phyloP scores from a whole-genome alignment of 495 filamentous ascomycete species.

The Pseudevernia furfuracea region DNA sequence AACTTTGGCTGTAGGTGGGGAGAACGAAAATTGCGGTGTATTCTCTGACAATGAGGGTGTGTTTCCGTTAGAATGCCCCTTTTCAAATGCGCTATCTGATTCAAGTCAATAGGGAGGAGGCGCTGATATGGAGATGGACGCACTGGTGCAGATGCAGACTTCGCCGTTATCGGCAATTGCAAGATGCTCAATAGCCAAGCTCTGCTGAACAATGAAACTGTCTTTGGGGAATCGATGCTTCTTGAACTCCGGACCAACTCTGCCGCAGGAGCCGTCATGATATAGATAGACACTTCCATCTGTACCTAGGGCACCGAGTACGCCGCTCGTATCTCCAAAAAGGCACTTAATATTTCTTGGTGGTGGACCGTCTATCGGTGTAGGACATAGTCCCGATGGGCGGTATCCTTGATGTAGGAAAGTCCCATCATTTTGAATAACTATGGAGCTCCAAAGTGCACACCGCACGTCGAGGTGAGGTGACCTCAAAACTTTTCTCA shows the following conservation, averaged over 20 bases:
- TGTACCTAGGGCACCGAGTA: slow-evolving; percentile 20
- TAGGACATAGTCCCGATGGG: neutral
- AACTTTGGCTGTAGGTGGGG: slow-evolving; percentile 9
- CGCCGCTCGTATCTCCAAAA: slow-evolving; percentile 24
- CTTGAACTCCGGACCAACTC: neutral
- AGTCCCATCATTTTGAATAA: slow-evolving; percentile 15
- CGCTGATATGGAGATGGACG: neutral
- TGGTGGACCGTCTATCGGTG: slow-evolving; percentile 11
- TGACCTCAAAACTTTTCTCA: neutral
- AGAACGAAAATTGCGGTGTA: slow-evolving; percentile 3
- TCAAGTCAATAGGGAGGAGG: neutral
- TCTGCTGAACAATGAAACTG: slow-evolving; percentile 12
- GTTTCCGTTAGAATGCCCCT: neutral
- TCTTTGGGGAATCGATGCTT: slow-evolving; percentile 12
- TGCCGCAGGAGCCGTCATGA: neutral
- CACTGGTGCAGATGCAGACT: slow-evolving; percentile 19
- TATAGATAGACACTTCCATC: slow-evolving; percentile 18
- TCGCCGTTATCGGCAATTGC: slow-evolving; percentile 24
- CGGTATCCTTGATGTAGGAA: slow-evolving; percentile 18
- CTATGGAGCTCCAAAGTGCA: slow-evolving; percentile 22
- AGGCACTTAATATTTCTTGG: slow-evolving; percentile 13
- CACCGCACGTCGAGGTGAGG: slow-evolving; percentile 11
- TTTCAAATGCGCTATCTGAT: neutral
- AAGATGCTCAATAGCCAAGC: slow-evolving; percentile 12
- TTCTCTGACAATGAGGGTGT: neutral